A percentile compares a stretch with the other conserved stretches of the same genome.
Conservation (phyloP, 148 eudicot genomes). For the Chenopodium album region DNA sequence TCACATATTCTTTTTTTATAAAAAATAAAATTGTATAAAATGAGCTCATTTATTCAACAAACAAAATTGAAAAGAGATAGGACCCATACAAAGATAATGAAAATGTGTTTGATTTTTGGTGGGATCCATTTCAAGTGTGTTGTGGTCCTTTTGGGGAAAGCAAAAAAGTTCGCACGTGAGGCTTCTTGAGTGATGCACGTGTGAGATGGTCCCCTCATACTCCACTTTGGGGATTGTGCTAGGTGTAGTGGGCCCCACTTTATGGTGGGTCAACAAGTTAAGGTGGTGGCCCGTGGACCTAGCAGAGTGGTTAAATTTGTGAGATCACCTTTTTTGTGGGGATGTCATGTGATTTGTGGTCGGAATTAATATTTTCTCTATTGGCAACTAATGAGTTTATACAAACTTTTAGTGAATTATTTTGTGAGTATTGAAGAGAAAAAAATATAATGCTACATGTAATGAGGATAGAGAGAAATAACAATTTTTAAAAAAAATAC, state of each 20-base stretch:
- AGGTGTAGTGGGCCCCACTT: conserved; percentile 9
- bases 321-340: conserved; percentile 2
- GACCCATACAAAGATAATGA: conserved; percentile 14
- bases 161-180: conserved; percentile 27
- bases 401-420: no score
- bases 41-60: not conserved
- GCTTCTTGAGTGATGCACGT: conserved; percentile 24
- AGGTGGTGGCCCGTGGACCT: conserved; percentile 37
- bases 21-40: not conserved
- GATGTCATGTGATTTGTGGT: conserved; percentile 25
- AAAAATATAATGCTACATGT: no score
- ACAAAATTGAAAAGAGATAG: conserved; percentile 1
- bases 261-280: conserved; percentile 21
- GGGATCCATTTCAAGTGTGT: conserved; percentile 26
- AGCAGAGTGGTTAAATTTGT: conserved; percentile 21
- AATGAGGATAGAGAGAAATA: no score
- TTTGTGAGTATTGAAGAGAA: no score
- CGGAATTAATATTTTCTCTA: not conserved
- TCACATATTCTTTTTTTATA: not conserved
- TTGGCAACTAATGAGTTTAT: no score
- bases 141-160: conserved; percentile 23
- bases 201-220: conserved; percentile 23
- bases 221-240: conserved; percentile 29
- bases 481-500: no score
- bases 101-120: conserved; percentile 18